A percentile compares a stretch with the other conserved stretches of the same genome.
Evolutionary conservation across 2,329 filamentous ascomycete species (phyloP).

Genomic region (Blumeriella jaapii): DNA sequence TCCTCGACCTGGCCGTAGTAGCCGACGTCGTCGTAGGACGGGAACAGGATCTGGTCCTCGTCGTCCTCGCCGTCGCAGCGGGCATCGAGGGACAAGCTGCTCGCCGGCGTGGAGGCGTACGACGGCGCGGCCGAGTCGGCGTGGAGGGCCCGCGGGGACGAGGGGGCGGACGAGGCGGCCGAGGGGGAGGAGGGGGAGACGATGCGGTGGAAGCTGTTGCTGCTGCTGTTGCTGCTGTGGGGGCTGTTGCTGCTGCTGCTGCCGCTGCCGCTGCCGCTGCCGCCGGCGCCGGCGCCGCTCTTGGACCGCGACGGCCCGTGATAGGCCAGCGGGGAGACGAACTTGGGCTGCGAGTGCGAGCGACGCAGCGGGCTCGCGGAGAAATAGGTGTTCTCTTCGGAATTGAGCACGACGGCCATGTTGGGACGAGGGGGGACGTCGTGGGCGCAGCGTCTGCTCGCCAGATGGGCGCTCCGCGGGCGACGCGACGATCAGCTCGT

Average conservation of each 20-base stretch:
- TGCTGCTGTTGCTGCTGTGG: constrained; percentile 20
- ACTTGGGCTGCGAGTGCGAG: constrained; percentile 49
- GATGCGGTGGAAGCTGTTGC: constrained; percentile 18
- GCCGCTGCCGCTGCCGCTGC: constrained; percentile 19
- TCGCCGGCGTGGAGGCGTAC: constrained; percentile 50
- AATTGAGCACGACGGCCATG: constrained; percentile 28
- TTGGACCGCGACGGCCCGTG: constrained; percentile 34
- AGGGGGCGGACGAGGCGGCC: constrained; percentile 45
- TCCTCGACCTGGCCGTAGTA: constrained; percentile 31
- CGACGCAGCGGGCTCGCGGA: constrained; percentile 41
- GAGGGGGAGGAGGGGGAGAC: constrained; percentile 24
- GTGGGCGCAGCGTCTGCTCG: not conserved
- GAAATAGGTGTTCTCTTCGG: constrained; percentile 48
- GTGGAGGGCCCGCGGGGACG: constrained; percentile 41
- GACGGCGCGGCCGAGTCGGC: constrained; percentile 43
- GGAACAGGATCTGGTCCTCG: constrained; percentile 47
- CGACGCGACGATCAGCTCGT: not conserved
- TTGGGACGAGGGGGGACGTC: constrained; percentile 5
- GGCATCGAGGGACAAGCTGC: constrained; percentile 62
- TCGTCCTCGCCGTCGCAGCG: constrained; percentile 89
- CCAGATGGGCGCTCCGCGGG: not conserved
- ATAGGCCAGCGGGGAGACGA: constrained; percentile 37
- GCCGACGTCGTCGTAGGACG: constrained; percentile 31
- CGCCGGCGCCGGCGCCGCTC: constrained; percentile 27
- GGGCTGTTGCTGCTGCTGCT: constrained; percentile 21